A percentile compares a stretch with the other conserved stretches of the same genome.
phyloP scores from a whole-genome alignment of 176 grass and related monocot genomes.

The Aegilops tauschii region DNA sequence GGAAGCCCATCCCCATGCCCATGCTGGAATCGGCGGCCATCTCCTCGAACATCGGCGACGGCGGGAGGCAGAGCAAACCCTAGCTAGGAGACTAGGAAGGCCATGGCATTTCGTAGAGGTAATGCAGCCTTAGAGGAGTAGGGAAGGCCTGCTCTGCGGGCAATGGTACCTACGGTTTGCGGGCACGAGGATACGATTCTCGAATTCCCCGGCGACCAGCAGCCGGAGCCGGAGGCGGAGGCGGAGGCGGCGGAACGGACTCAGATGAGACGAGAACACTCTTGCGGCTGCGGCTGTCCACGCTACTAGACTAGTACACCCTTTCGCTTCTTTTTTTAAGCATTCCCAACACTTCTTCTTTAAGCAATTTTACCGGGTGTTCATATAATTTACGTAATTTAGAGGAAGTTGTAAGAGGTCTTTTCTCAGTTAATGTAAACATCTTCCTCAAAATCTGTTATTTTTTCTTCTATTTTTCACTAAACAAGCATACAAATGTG shows the following conservation, averaged over 20 bases:
- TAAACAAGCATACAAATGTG: too few relatives aligned
- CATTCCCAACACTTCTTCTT: too few relatives aligned
- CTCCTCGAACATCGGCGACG: conserved; percentile 7
- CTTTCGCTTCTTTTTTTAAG: neutral
- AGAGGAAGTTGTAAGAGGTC: too few relatives aligned
- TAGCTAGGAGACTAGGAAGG: conserved; percentile 4
- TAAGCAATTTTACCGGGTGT: too few relatives aligned
- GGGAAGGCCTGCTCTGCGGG: neutral
- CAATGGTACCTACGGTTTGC: neutral
- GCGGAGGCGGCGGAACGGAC: neutral
- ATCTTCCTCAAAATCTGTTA: too few relatives aligned
- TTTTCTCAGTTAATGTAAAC: too few relatives aligned
- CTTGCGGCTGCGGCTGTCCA: neutral
- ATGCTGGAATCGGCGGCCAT: conserved; percentile 72
- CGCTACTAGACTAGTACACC: neutral
- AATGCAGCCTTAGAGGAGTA: neutral
- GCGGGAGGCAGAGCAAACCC: conserved; percentile 16
- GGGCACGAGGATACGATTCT: neutral
- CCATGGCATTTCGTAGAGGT: neutral
- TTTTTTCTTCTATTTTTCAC: too few relatives aligned
- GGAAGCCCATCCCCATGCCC: conserved; percentile 29
- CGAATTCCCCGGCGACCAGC: neutral
- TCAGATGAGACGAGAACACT: neutral
- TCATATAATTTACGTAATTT: too few relatives aligned
- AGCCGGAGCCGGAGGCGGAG: neutral